Percentiles rank a stretch among this genome's conserved stretches.
Conservation (phyloP, 768 basidiomycete species). For the Boletus insuetus region DNA sequence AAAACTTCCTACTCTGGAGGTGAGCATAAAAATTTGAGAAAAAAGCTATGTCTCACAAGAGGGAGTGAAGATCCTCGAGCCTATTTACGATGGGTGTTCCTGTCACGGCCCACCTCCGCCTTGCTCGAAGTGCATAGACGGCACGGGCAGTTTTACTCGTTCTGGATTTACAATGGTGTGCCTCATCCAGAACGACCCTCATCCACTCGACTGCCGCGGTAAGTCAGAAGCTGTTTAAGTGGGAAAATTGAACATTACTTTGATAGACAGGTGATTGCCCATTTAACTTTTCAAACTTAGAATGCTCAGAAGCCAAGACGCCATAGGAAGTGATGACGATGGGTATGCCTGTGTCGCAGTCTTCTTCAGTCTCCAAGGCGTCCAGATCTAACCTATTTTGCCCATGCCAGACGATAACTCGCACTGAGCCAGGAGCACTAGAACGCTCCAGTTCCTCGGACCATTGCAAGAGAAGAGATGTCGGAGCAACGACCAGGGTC, state of each 20-base stretch:
- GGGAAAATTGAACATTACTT: constrained; percentile 40
- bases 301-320: constrained; percentile 83
- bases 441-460: constrained; percentile 87
- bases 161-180: constrained; percentile 91
- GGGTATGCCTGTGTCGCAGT: constrained; percentile 50
- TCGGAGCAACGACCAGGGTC: constrained; percentile 90
- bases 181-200: constrained; percentile 86
- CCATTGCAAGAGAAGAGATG: constrained; percentile 92
- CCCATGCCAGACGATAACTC: constrained; percentile 82
- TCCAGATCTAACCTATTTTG: constrained; percentile 78
- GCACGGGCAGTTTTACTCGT: constrained; percentile 85
- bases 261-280: constrained; percentile 65
- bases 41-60: constrained; percentile 54
- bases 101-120: constrained; percentile 88
- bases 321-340: constrained; percentile 94
- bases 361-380: constrained; percentile 53
- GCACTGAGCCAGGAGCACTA: constrained; percentile 64
- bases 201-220: constrained; percentile 66
- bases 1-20: constrained; percentile 57
- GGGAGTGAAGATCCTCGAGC: constrained; percentile 86
- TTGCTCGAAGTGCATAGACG: constrained; percentile 77
- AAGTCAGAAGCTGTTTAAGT: constrained; percentile 5
- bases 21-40: constrained; percentile 40
- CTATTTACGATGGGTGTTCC: constrained; percentile 96
- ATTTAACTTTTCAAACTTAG: constrained; percentile 58